Evolutionary conservation across 2,329 filamentous ascomycete genomes (phyloP).

Genomic region (Apiospora malaysiana): DNA sequence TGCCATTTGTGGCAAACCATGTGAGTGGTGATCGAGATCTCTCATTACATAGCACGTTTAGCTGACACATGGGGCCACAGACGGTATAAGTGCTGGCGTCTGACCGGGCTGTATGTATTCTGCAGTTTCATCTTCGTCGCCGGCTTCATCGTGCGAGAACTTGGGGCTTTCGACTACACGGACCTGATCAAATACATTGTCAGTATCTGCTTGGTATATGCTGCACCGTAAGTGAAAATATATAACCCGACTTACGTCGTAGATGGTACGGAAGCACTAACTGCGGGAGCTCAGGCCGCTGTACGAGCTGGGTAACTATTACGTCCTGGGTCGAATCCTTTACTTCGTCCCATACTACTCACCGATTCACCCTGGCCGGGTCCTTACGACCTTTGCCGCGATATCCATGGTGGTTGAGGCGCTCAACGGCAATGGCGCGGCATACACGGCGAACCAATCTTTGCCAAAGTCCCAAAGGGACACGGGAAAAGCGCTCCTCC

Average conservation of each 20-base stretch:
- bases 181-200: constrained; percentile 50
- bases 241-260: neutral
- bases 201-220: constrained; percentile 46
- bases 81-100: constrained; percentile 61
- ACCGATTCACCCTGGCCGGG: constrained; percentile 50
- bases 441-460: constrained; percentile 52
- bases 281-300: constrained; percentile 48
- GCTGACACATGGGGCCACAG: constrained; percentile 38
- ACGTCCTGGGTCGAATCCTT: constrained; percentile 60
- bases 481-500: constrained; percentile 52
- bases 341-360: constrained; percentile 64
- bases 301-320: constrained; percentile 63
- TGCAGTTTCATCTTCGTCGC: constrained; percentile 59
- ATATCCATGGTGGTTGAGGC: constrained; percentile 54
- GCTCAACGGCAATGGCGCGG: constrained; percentile 55
- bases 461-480: constrained; percentile 45
- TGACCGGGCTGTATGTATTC: constrained; percentile 60
- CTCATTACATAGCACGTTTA: neutral
- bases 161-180: constrained; percentile 54
- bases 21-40: constrained; percentile 45
- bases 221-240: constrained; percentile 39
- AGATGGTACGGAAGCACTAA: neutral
- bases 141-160: constrained; percentile 57
- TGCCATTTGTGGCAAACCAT: constrained; percentile 50
- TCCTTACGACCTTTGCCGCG: constrained; percentile 49